Evolutionary conservation across 1,284 basidiomycete species (phyloP).

Genomic region (Mycena sp.): DNA sequence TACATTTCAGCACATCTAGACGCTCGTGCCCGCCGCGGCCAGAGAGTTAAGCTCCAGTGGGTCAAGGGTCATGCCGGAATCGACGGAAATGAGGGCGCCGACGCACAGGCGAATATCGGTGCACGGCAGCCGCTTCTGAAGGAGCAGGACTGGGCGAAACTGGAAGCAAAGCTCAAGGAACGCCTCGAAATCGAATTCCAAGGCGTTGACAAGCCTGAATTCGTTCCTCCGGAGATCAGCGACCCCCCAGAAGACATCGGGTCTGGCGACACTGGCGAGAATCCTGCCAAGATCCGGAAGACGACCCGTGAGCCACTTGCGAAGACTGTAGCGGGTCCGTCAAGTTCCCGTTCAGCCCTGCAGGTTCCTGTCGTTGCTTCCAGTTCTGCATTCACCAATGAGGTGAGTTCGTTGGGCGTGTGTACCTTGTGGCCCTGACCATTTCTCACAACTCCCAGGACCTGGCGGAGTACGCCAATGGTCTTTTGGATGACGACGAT

Average conservation of each 20-base stretch:
- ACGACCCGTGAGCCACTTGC: background rate
- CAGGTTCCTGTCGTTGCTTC: background rate
- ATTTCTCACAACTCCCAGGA: constrained; percentile 8
- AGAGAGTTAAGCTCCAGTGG: constrained; percentile 67
- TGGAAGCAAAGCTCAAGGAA: constrained; percentile 18
- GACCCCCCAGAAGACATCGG: background rate
- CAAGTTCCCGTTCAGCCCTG: background rate
- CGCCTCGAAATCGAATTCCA: background rate
- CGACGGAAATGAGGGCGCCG: constrained; percentile 84
- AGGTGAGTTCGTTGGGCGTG: background rate
- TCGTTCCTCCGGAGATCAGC: constrained; percentile 8
- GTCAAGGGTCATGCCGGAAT: constrained; percentile 81
- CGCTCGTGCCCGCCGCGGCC: constrained; percentile 58
- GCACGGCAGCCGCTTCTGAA: constrained; percentile 48
- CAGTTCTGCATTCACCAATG: background rate
- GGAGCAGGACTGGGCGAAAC: constrained; percentile 68
- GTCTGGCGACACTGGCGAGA: background rate
- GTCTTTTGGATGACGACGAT: constrained; percentile 35
- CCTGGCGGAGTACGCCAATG: constrained; percentile 25
- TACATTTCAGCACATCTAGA: constrained; percentile 69
- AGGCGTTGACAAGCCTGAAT: background rate
- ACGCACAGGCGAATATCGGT: constrained; percentile 73
- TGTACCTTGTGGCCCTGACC: background rate
- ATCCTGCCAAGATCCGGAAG: constrained; percentile 32
- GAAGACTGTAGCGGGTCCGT: background rate